phyloP scores from a whole-genome alignment of 2,329 filamentous ascomycete genomes.

The Hypoxylon sp. region DNA sequence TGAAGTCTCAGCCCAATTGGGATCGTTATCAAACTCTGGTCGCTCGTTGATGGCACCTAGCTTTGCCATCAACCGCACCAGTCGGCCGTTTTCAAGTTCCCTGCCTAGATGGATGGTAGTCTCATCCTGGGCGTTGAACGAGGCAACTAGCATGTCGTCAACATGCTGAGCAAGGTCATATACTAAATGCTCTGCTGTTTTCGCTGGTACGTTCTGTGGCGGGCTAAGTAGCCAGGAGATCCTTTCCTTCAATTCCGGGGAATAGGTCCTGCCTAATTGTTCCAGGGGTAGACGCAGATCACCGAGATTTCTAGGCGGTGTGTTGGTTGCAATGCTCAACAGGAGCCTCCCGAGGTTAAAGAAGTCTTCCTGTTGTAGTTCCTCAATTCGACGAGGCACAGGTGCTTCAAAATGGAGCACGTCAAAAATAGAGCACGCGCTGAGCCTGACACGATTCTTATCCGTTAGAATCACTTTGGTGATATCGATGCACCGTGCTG shows the following conservation, averaged over 20 bases:
- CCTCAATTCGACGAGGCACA: slow-evolving; percentile 74
- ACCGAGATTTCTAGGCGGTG: slow-evolving; percentile 64
- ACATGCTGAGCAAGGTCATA: slow-evolving; percentile 84
- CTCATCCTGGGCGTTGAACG: slow-evolving; percentile 84
- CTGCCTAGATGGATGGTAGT: slow-evolving; percentile 79
- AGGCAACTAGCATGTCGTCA: slow-evolving; percentile 80
- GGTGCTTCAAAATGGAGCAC: slow-evolving; percentile 85
- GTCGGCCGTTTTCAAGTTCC: slow-evolving; percentile 90
- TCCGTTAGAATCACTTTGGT: slow-evolving; percentile 92
- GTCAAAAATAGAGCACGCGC: slow-evolving; percentile 90
- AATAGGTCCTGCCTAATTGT: slow-evolving; percentile 82
- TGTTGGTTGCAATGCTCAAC: slow-evolving; percentile 84
- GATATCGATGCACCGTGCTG: slow-evolving; percentile 86
- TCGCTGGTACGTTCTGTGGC: slow-evolving; percentile 68
- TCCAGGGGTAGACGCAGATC: slow-evolving; percentile 82
- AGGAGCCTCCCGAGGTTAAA: slow-evolving; percentile 87
- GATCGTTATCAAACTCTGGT: slow-evolving; percentile 83
- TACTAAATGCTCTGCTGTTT: slow-evolving; percentile 85
- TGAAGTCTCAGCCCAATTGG: slow-evolving; percentile 90
- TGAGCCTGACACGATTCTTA: slow-evolving; percentile 90
- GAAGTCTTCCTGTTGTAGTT: slow-evolving; percentile 91
- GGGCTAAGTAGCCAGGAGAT: slow-evolving; percentile 86
- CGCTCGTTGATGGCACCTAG: slow-evolving; percentile 91
- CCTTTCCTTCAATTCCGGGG: slow-evolving; percentile 81
- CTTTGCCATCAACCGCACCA: slow-evolving; percentile 85